Evolutionary conservation across 2,329 filamentous ascomycete species (phyloP), one percentile per base, ranked within the genome.

Genomic region (Neopestalotiopsis rosae): DNA sequence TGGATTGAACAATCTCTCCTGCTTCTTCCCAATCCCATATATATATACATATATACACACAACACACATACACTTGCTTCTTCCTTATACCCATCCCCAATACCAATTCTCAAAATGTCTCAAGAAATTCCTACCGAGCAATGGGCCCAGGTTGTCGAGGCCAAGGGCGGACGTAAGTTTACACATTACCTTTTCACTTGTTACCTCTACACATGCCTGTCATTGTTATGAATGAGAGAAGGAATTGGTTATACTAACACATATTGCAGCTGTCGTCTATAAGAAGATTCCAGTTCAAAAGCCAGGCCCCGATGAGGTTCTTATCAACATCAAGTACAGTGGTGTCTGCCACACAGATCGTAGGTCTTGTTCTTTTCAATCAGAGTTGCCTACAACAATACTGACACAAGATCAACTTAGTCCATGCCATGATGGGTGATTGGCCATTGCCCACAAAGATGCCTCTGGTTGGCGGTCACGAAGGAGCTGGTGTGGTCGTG

Each of bases 71-170:
- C 14, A 34, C 59, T 20, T 34, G 24, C 61, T 24, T 42, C 61
- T 61, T 30, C 32, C 24, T 34, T 61, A 38, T 63, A 17, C 14
- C n/a, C 38, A 59, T 17, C 10, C 24, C 24, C 9, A 59, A 30
- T 34, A 59, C 24, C 57, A 13, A 30, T 10, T 62, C 24, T 28
- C 59, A 52, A 49, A 52, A 65, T 65, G 62, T 74, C 77, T 69
- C 59, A 62, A 40, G 75, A 89, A 68, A 88, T 98, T 77, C 95
- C 95, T 69, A 89, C 87, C 65, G 91, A 91, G 81, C 95, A 98
- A 86, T 97, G 92, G 94, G 95, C 95, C 65, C 93, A 96, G 83
- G 93, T 98, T 75, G 87, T 96, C 76, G 93, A 97, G 82, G 89
- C 94, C 86, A 91, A 87, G 68, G 94, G 93, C 30, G 40, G 34